Conservation (phyloP, 176 grass and related monocot genomes). For the Luzula sylvatica region DNA sequence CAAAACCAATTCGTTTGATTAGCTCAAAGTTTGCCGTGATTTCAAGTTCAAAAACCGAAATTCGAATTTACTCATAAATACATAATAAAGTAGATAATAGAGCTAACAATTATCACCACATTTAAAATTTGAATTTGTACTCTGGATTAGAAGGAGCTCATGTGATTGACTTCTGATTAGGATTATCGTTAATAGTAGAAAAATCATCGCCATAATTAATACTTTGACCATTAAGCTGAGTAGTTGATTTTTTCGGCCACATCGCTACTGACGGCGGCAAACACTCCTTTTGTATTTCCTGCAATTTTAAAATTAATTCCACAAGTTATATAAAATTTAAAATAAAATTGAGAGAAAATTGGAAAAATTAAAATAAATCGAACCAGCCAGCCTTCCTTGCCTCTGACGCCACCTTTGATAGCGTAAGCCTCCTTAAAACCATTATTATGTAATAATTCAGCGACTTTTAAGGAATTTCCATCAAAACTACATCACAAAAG, state of each 20-base stretch:
- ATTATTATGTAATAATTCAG: slow-evolving; percentile 69
- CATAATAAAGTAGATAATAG: too few relatives aligned
- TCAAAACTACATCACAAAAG: slow-evolving; percentile 91
- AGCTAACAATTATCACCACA: too few relatives aligned
- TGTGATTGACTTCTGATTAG: too few relatives aligned
- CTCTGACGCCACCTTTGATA: slow-evolving; percentile 73
- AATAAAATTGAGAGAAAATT: not conserved
- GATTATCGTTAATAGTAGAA: too few relatives aligned
- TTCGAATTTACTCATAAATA: too few relatives aligned
- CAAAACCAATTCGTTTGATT: too few relatives aligned
- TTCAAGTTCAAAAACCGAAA: too few relatives aligned
- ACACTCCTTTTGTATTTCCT: slow-evolving; percentile 80
- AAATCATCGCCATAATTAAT: slow-evolving; percentile 6
- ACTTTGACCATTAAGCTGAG: slow-evolving; percentile 25
- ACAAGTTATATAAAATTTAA: not conserved
- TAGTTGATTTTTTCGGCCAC: slow-evolving; percentile 43
- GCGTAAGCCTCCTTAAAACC: slow-evolving; percentile 92
- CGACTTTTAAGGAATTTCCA: slow-evolving; percentile 77
- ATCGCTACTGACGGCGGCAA: slow-evolving; percentile 72
- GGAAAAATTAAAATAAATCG: not conserved
- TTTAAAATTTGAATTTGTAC: too few relatives aligned
- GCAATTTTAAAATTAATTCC: slow-evolving; percentile 10
- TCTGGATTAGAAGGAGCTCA: too few relatives aligned
- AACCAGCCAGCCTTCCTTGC: slow-evolving; percentile 94
- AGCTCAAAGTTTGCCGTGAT: too few relatives aligned